Base-by-base conservation (phyloP, 1,284 basidiomycete genomes). In the Fistulina hepatica region DNA sequence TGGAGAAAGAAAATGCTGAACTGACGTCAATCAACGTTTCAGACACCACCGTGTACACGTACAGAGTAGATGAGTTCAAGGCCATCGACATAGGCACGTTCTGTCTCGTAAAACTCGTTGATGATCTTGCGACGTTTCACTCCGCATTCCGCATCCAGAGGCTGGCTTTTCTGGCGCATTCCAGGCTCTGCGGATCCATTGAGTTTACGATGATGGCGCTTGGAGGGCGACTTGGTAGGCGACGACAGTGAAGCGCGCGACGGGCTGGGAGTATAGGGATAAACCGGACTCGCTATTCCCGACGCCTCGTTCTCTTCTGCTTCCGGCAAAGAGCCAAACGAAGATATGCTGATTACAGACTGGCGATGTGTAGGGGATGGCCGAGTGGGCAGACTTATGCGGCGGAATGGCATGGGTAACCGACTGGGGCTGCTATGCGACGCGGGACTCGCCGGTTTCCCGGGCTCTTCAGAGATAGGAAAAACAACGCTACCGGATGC, bases 51-150 rank as follows among this genome's bases (percentile, higher is more conserved):
- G 27, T 44, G 25, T 15, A 10, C 20, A 65, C 72, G 37, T 53
- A 88, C 85, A 42, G 75, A 71, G 57, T 90, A 82, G 40, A 92
- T 76, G 39, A 89, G 65, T 46, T 88, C 80, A 24, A 92, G 63
- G 7, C 85, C 84, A 48, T 76, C 71, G 10, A 88, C 71, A 51
- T 91, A 91, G 0, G 76, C 71, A 51, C 68, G 73, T 60, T 92
- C 88, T 0, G 85, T 89, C 40, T 80, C 75, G 47, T 76, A 73
- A 44, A 92, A 76, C 55, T 92, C 89, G 37, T 73, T 64, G 11
- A 86, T 67, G 22, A 90, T 57, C 44, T 71, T 73, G 30, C 63
- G 57, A 36, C 74, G 59, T 49, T 72, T 78, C 32, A 55, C 53
- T 23, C 59, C 56, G 37, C 55, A 58, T 26, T 58, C 55, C 30